Conservation (phyloP, 140 eudicot species). For the Ambrosia hybrid region DNA sequence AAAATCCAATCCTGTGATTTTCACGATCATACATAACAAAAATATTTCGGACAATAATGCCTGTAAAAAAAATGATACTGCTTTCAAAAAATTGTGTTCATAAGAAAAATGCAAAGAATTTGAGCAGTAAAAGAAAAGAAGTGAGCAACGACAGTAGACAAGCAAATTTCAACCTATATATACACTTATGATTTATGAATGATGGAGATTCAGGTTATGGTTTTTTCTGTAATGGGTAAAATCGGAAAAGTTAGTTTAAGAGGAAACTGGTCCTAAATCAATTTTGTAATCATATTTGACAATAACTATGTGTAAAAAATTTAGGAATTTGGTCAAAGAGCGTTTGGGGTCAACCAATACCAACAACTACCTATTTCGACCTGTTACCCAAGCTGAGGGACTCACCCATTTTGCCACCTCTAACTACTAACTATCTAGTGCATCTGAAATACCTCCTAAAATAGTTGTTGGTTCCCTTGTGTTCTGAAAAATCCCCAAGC, state of each 20-base stretch:
- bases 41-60: conserved; percentile 85
- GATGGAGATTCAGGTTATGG: not conserved
- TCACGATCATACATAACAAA: conserved; percentile 92
- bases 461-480: conserved; percentile 95
- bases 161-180: no score
- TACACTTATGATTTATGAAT: no score
- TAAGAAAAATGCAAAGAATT: not conserved
- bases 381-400: no score
- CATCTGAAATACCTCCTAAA: conserved; percentile 70
- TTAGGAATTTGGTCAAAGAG: no score
- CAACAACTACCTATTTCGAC: not conserved
- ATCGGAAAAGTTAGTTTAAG: not conserved
- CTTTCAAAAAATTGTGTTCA: not conserved
- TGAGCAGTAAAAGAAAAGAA: not conserved
- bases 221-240: not conserved
- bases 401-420: no score
- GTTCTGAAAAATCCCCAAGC: conserved; percentile 87
- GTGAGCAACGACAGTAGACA: not conserved
- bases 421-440: conserved; percentile 1
- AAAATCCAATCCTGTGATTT: conserved; percentile 79
- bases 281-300: not conserved
- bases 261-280: not conserved
- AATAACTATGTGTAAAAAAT: not conserved
- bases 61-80: conserved; percentile 33
- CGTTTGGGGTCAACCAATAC: no score